phyloP scores from a whole-genome alignment of 768 basidiomycete species.

The Serendipita indica region DNA sequence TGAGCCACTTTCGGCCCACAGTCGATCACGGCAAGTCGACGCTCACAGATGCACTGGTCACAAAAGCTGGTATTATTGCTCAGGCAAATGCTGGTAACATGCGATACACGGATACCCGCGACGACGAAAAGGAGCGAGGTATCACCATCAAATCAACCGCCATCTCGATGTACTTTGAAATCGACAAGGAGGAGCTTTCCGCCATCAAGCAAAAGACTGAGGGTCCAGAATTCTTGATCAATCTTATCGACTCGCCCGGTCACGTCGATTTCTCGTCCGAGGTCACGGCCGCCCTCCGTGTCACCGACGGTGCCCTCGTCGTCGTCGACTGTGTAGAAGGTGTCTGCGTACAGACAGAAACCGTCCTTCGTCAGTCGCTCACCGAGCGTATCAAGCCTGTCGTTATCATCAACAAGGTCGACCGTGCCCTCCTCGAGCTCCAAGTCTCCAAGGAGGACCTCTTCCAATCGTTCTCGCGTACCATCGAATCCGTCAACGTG shows the following conservation, averaged over 20 bases:
- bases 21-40: conserved; percentile 99
- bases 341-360: conserved; percentile 99
- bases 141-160: conserved; percentile 99
- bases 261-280: conserved; percentile 99
- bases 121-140: conserved; percentile 98
- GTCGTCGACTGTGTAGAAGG: conserved; percentile 99
- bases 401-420: conserved; percentile 99
- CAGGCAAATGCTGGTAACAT: conserved; percentile 85
- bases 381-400: conserved; percentile 99
- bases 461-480: conserved; percentile 95
- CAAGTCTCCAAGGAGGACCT: conserved; percentile 95
- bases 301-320: conserved; percentile 98
- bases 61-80: conserved; percentile 99
- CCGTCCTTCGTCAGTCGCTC: conserved; percentile 92
- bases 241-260: conserved; percentile 98
- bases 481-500: conserved; percentile 95
- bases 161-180: conserved; percentile 98
- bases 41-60: conserved; percentile 95
- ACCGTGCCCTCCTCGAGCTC: conserved; percentile 95
- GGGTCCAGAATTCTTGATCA: conserved; percentile 95
- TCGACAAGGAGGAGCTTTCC: conserved; percentile 72
- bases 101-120: conserved; percentile 94
- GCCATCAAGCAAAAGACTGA: conserved; percentile 90
- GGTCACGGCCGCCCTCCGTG: conserved; percentile 98
- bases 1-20: conserved; percentile 20